phyloP scores from a whole-genome alignment of 768 basidiomycete species.

The Suillus plorans region DNA sequence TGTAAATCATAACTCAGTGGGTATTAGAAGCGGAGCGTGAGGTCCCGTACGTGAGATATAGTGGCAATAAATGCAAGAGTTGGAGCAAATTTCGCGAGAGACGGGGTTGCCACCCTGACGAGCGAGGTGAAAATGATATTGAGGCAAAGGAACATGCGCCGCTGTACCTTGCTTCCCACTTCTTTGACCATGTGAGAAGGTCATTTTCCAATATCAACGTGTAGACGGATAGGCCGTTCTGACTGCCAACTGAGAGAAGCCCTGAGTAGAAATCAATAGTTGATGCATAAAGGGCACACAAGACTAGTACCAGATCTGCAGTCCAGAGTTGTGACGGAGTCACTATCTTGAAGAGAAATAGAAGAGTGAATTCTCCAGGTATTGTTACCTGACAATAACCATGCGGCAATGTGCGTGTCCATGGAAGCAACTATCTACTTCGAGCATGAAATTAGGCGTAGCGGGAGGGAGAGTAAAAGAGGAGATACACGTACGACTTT shows the following conservation, averaged over 20 bases:
- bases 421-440: conserved; percentile 72
- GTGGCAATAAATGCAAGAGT: conserved; percentile 74
- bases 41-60: conserved; percentile 50
- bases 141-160: conserved; percentile 3
- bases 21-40: conserved; percentile 1
- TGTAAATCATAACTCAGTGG: conserved; percentile 27
- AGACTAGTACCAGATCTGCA: conserved; percentile 64
- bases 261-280: conserved; percentile 47
- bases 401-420: conserved; percentile 67
- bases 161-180: conserved; percentile 68
- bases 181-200: conserved; percentile 78
- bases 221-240: conserved; percentile 64
- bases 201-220: conserved; percentile 80
- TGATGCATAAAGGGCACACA: neutral
- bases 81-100: conserved; percentile 65
- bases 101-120: conserved; percentile 47
- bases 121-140: conserved; percentile 14
- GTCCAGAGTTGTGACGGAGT: conserved; percentile 61
- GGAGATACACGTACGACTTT: conserved; percentile 61
- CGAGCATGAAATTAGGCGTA: conserved; percentile 11
- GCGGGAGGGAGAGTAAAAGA: conserved; percentile 5
- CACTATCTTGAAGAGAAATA: conserved; percentile 57
- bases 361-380: conserved; percentile 84
- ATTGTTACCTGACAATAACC: conserved; percentile 71
- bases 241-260: conserved; percentile 68